Evolutionary conservation across 345 rosid genomes (phyloP).

Genomic region (Hibiscus mutabilis): DNA sequence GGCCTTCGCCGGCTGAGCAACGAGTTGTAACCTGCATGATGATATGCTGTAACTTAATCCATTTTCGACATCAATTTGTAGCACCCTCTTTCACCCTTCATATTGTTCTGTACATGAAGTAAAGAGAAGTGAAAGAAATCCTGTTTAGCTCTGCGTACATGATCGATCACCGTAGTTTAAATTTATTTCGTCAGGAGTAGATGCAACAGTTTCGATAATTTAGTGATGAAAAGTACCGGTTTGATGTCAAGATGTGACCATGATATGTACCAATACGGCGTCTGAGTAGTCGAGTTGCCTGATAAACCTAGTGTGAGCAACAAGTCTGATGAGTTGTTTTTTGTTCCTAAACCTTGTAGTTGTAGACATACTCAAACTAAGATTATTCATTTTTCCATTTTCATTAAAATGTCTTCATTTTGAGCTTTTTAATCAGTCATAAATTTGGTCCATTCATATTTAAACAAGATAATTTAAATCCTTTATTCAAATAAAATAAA

Average conservation of each 20-base stretch:
- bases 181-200: too few relatives aligned
- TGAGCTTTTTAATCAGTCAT: too few relatives aligned
- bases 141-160: too few relatives aligned
- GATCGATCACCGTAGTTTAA: neutral
- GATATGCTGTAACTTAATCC: too few relatives aligned
- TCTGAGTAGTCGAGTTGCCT: constrained; percentile 1
- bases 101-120: neutral
- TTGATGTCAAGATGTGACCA: neutral
- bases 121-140: neutral
- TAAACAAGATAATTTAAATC: too few relatives aligned
- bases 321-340: neutral
- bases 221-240: too few relatives aligned
- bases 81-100: neutral
- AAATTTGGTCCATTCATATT: too few relatives aligned
- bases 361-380: too few relatives aligned
- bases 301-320: neutral
- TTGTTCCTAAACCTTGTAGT: neutral
- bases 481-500: too few relatives aligned
- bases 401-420: too few relatives aligned
- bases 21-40: constrained; percentile 12
- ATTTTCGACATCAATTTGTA: neutral
- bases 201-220: neutral
- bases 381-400: too few relatives aligned
- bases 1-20: constrained; percentile 39
- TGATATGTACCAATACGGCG: neutral